Conservation (phyloP, 108 stramenopile species). For the Ochromonas danica region DNA sequence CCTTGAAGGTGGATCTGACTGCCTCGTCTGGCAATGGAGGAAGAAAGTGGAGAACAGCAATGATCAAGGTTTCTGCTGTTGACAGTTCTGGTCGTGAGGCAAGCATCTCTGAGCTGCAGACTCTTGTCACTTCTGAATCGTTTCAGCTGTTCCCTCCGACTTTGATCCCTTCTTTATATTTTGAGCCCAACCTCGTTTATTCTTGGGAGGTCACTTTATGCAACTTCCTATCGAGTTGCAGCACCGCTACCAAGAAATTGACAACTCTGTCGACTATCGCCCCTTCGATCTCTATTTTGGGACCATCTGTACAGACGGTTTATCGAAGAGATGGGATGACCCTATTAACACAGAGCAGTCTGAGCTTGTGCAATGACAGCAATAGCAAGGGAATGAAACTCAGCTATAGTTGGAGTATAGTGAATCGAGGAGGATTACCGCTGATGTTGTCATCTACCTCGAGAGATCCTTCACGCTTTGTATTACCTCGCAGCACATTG, state of each 20-base stretch:
- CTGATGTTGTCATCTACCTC: background rate
- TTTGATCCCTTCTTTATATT: background rate
- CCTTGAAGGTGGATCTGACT: background rate
- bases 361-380: background rate
- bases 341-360: background rate
- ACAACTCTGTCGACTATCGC: background rate
- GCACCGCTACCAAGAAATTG: background rate
- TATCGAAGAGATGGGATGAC: background rate
- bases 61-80: background rate
- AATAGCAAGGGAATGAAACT: background rate
- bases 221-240: slow-evolving; percentile 22
- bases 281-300: slow-evolving; percentile 19
- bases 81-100: no score
- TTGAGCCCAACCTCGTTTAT: background rate
- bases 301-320: background rate
- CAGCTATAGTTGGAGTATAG: background rate
- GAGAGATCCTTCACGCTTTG: background rate
- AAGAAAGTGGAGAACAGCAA: background rate
- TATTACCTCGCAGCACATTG: background rate
- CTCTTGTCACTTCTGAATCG: background rate
- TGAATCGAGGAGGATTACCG: background rate
- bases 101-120: background rate
- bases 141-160: background rate
- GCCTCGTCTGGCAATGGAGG: slow-evolving; percentile 23
- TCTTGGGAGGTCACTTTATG: background rate